Evolutionary conservation across 225 moss, liverwort and hornwort genomes (phyloP).

Genomic region (Polytrichum formosum): DNA sequence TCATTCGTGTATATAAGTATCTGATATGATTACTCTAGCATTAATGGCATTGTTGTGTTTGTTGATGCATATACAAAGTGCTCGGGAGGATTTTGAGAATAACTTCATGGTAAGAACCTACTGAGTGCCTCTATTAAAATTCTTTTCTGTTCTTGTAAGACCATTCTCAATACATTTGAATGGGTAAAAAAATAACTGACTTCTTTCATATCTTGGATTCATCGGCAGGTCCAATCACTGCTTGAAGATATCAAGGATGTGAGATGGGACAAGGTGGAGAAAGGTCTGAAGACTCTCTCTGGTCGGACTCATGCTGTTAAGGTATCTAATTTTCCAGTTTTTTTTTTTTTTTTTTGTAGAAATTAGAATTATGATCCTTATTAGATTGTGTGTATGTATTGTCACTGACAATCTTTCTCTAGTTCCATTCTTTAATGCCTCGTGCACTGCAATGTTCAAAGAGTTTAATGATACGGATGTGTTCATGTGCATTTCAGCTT

Average conservation of each 20-base stretch:
- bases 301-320: slow-evolving; percentile 84
- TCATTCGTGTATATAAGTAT: too few species aligned
- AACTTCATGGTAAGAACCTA: slow-evolving; percentile 49
- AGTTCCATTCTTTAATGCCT: too few species aligned
- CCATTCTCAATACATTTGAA: background rate
- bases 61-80: slow-evolving; percentile 30
- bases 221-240: slow-evolving; percentile 79
- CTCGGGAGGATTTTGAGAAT: slow-evolving; percentile 63
- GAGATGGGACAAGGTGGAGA: slow-evolving; percentile 91
- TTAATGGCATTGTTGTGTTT: background rate
- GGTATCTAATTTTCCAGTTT: slow-evolving; percentile 26
- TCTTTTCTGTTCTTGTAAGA: slow-evolving; percentile 1
- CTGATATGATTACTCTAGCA: background rate
- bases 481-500: slow-evolving; percentile 53
- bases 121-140: slow-evolving; percentile 9
- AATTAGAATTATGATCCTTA: too few species aligned
- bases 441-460: too few species aligned
- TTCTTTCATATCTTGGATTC: slow-evolving; percentile 8
- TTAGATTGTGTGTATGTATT: background rate
- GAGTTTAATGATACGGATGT: background rate
- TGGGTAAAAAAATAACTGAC: background rate
- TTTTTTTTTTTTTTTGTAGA: too few species aligned
- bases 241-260: slow-evolving; percentile 96
- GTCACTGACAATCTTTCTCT: background rate
- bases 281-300: slow-evolving; percentile 64